Conservation (phyloP, 805 yeast species). For the Wickerhamomyces bovis region DNA sequence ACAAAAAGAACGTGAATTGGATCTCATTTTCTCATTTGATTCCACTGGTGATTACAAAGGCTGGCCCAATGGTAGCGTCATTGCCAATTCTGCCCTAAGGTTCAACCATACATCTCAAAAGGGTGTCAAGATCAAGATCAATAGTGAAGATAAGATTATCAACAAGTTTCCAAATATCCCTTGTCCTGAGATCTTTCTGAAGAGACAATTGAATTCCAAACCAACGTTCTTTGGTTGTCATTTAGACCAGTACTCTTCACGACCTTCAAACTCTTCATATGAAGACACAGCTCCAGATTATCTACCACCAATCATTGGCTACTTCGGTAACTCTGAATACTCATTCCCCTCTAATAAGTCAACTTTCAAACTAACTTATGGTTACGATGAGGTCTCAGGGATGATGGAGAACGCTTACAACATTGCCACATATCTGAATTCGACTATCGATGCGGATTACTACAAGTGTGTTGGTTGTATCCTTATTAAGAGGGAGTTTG, state of each 20-base stretch:
- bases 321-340: slow-evolving; percentile 40
- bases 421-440: slow-evolving; percentile 41
- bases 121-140: slow-evolving; percentile 28
- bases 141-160: slow-evolving; percentile 32
- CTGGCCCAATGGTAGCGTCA: slow-evolving; percentile 55
- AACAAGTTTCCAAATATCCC: slow-evolving; percentile 64
- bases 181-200: slow-evolving; percentile 39
- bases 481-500: slow-evolving; percentile 45
- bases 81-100: slow-evolving; percentile 28
- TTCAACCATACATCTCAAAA: slow-evolving; percentile 16
- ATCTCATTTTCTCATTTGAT: slow-evolving; percentile 59
- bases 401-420: slow-evolving; percentile 49
- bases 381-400: slow-evolving; percentile 32
- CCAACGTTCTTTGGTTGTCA: slow-evolving; percentile 83
- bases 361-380: slow-evolving; percentile 51
- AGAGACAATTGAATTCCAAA: slow-evolving; percentile 42
- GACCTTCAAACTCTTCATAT: not conserved
- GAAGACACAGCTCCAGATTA: slow-evolving; percentile 7
- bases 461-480: slow-evolving; percentile 53
- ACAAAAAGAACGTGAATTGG: slow-evolving; percentile 55
- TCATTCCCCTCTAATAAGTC: slow-evolving; percentile 47
- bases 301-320: slow-evolving; percentile 50
- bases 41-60: slow-evolving; percentile 46
- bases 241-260: slow-evolving; percentile 12
- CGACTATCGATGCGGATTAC: slow-evolving; percentile 30